A percentile compares a stretch with the other conserved stretches of the same genome.
phyloP scores from a whole-genome alignment of 169 alveolate genomes.

The Theileria annulata region DNA sequence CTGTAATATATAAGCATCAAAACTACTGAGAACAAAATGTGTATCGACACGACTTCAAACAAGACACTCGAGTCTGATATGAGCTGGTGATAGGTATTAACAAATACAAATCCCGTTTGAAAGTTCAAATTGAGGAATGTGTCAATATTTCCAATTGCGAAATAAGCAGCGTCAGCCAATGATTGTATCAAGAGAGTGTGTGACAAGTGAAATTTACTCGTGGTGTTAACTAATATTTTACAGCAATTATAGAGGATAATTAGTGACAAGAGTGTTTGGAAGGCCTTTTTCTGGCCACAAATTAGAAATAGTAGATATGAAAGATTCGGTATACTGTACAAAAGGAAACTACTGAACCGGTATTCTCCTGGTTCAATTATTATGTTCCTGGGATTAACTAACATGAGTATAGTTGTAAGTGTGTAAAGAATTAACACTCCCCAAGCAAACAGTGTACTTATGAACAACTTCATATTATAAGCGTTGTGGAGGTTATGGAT shows the following conservation, averaged over 20 bases:
- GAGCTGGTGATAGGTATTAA: neutral
- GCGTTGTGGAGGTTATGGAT: conserved; percentile 13
- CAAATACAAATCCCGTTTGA: conserved; percentile 7
- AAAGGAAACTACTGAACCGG: neutral
- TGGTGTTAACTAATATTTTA: neutral
- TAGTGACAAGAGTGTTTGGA: neutral
- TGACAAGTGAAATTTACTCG: neutral
- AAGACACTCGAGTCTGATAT: conserved; percentile 12
- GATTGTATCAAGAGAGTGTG: conserved; percentile 3
- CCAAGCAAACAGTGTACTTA: neutral
- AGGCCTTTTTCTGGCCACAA: conserved; percentile 11
- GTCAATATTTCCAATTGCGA: conserved; percentile 7
- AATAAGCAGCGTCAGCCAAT: conserved; percentile 10
- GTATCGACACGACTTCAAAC: neutral
- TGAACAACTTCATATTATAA: conserved; percentile 8
- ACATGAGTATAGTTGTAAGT: neutral
- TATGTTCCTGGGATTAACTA: neutral
- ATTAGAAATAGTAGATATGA: conserved; percentile 4
- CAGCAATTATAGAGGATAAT: neutral
- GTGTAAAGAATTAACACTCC: neutral
- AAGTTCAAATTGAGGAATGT: neutral
- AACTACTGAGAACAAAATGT: conserved; percentile 4
- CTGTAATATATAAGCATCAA: neutral
- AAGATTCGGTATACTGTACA: neutral
- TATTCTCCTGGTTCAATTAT: neutral